Conservation (phyloP, 345 rosid genomes). For the Lumnitzera littorea region DNA sequence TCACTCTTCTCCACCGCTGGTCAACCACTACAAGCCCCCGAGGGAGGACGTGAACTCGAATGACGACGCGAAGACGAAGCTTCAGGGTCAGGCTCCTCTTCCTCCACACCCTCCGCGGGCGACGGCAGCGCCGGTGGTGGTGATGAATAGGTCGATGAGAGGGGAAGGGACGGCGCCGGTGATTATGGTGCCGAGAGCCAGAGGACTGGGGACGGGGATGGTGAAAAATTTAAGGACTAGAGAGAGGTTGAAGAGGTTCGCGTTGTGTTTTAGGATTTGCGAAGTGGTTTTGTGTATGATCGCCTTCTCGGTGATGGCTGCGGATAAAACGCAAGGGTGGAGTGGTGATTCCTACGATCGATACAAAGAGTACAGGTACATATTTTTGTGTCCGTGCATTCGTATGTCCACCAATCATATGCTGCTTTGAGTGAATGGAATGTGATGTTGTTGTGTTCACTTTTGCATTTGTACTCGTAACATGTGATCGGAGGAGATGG, state of each 20-base stretch:
- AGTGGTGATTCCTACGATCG: conserved; percentile 96
- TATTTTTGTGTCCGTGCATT: no score
- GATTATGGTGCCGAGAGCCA: conserved; percentile 25
- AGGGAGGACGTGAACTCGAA: no score
- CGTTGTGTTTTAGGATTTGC: conserved; percentile 56
- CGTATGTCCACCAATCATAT: no score
- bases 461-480: no score
- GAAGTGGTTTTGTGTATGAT: conserved; percentile 71
- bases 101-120: conserved; percentile 7
- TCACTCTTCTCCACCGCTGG: conserved; percentile 18
- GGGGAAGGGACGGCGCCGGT: conserved; percentile 23
- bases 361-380: conserved; percentile 80
- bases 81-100: no score
- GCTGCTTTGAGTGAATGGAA: no score
- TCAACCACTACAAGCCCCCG: no score
- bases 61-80: no score
- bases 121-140: conserved; percentile 21
- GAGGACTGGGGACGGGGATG: conserved; percentile 11
- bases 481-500: no score
- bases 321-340: conserved; percentile 96
- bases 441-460: no score
- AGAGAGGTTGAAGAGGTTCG: conserved; percentile 28
- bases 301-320: conserved; percentile 94
- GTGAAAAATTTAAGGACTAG: conserved; percentile 24
- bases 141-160: conserved; percentile 33